Conservation (phyloP, 306 rosid species). For the Castanopsis chinensis region DNA sequence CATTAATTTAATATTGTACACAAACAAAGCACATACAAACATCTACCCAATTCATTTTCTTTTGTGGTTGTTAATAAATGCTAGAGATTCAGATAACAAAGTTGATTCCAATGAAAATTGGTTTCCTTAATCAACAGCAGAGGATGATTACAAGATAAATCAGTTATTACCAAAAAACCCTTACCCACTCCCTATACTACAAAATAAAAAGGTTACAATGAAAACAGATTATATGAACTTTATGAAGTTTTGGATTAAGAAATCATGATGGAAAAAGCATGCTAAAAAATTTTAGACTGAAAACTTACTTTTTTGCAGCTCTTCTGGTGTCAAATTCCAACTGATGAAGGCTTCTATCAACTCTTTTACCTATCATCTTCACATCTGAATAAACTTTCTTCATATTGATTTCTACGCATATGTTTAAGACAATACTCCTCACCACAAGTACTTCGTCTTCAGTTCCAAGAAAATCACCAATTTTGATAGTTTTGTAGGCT, state of each 20-base stretch:
- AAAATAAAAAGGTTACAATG: conserved; percentile 1
- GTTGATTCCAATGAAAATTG: not conserved
- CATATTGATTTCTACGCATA: too few relatives aligned
- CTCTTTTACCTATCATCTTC: too few relatives aligned
- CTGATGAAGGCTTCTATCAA: too few relatives aligned
- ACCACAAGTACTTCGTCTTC: too few relatives aligned
- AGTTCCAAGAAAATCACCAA: too few relatives aligned
- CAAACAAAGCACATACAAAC: too few relatives aligned
- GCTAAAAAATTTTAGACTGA: not conserved
- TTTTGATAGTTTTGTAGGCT: too few relatives aligned
- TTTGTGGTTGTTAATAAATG: too few relatives aligned
- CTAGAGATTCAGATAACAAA: not conserved
- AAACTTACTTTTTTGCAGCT: conserved; percentile 77
- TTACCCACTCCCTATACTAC: not conserved
- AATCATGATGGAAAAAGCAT: not conserved
- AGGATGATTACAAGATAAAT: not conserved
- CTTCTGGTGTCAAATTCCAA: conserved; percentile 82
- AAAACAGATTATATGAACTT: not conserved
- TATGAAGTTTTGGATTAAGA: conserved; percentile 11
- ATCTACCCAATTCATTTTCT: too few relatives aligned
- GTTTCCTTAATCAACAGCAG: not conserved
- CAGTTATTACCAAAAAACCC: not conserved
- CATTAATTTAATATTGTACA: too few relatives aligned
- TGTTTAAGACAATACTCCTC: too few relatives aligned
- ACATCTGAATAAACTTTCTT: too few relatives aligned